Evolutionary conservation across 306 rosid species (phyloP).

Genomic region (Alnus rubra): DNA sequence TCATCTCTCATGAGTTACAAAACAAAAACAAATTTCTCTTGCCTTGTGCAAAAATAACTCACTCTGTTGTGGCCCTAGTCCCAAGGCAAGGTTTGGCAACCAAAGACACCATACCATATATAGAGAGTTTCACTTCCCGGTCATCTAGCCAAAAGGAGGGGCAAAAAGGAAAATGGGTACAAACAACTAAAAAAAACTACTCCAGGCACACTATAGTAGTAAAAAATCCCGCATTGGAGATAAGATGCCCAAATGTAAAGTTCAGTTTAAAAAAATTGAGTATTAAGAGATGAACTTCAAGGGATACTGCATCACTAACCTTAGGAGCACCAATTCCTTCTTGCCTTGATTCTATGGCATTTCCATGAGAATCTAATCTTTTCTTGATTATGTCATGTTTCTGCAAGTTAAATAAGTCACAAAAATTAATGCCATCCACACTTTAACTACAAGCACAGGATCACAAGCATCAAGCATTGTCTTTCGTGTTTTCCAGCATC

Average conservation of each 20-base stretch:
- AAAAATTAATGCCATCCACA: slow-evolving; percentile 7
- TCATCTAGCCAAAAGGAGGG: neutral
- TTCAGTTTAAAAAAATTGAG: neutral
- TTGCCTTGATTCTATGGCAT: slow-evolving; percentile 83
- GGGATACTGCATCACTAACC: slow-evolving; percentile 41
- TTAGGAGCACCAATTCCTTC: slow-evolving; percentile 93
- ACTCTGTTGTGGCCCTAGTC: neutral
- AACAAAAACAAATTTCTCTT: neutral
- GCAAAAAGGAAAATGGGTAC: neutral
- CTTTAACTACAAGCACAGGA: neutral
- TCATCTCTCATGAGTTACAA: neutral
- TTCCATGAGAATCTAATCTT: slow-evolving; percentile 82
- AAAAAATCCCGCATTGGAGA: neutral
- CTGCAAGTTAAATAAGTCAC: slow-evolving; percentile 42
- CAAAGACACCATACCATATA: neutral
- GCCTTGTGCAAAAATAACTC: too few species aligned
- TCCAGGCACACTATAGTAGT: slow-evolving; percentile 4
- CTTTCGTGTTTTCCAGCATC: neutral
- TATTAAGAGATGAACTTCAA: neutral
- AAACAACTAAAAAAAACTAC: neutral
- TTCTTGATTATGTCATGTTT: slow-evolving; percentile 93
- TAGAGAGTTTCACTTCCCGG: neutral
- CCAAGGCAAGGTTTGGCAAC: neutral
- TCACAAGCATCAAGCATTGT: neutral
- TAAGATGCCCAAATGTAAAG: slow-evolving; percentile 16